Conservation (phyloP, 495 filamentous ascomycete species). For the Penicillium macrosclerotiorum region DNA sequence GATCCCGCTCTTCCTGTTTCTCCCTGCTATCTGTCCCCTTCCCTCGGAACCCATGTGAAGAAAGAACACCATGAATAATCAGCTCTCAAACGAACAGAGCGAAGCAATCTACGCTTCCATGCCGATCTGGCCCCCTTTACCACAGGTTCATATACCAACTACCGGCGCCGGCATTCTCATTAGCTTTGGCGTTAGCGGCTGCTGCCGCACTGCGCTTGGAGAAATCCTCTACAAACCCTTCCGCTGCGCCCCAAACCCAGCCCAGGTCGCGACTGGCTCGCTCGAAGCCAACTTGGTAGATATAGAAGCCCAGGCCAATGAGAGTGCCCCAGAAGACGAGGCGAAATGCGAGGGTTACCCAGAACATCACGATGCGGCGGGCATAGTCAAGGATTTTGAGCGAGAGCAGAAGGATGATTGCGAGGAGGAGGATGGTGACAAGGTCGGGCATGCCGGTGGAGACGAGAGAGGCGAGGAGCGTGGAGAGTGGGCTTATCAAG, state of each 20-base stretch:
- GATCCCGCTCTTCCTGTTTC: background rate
- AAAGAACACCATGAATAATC: too few species aligned
- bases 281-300: constrained; percentile 65
- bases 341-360: constrained; percentile 59
- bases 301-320: constrained; percentile 45
- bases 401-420: constrained; percentile 56
- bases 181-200: constrained; percentile 14
- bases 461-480: constrained; percentile 48
- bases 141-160: background rate
- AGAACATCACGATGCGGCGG: constrained; percentile 67
- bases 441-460: constrained; percentile 56
- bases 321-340: constrained; percentile 59
- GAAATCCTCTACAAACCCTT: constrained; percentile 59
- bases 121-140: too few species aligned
- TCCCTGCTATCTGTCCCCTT: too few species aligned
- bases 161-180: background rate
- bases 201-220: too few species aligned
- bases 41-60: too few species aligned
- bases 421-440: constrained; percentile 54
- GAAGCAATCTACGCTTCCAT: too few species aligned
- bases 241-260: constrained; percentile 50
- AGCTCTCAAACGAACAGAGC: too few species aligned
- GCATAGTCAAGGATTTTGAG: constrained; percentile 67
- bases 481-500: constrained; percentile 39
- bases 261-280: constrained; percentile 57